Base-by-base conservation (phyloP, 768 basidiomycete species). In the Lentinula aciculospora region DNA sequence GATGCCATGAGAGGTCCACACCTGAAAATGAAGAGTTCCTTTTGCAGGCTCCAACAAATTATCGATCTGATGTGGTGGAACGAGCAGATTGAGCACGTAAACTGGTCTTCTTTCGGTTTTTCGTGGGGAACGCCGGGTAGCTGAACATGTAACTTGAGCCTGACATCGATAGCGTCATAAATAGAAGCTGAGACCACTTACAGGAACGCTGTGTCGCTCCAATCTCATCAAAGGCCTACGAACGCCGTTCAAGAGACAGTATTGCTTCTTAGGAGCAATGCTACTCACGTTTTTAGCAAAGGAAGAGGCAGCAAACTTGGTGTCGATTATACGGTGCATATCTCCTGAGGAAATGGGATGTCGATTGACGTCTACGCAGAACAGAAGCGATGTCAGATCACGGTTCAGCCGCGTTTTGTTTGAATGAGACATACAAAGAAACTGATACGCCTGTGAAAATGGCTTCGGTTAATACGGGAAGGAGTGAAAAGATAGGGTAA, bases 31-130 rank as follows among this genome's bases (percentile, higher is more conserved):
- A 31, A 94, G 75, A 4, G 74, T 65, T 3, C 75, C 72, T 72
- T 94, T 95, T 17, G 81, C 74, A n/a, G 94, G 92, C 62, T 91
- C 92, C 28, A 94, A 66, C 59, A 83, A 83, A 57, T 89, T 87
- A 65, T 97, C 93, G 8, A 97, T 74, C 27, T 84, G 74, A 25
- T 74, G 71, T 2, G 83, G 72, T 44, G 92, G 84, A 19, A 94
- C 71, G 8, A 73, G 76, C 58, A 98, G 66, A 66, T 91, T 85
- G 47, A 98, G 74, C 46, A 94, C 87, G 68, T 90, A 98, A 59
- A 94, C 83, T 4, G 94, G 85, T 68, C 82, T 83, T 69, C 84
- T 85, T 66, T 93, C 92, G 23, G 73, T 69, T 71, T 90, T 93
- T 39, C 88, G 83, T 31, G 93, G 89, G 32, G 93, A 89, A 32